These are phyloP conservation scores for Calendula officinalis DNA, from an alignment of 129 eudicot genomes.

Conservation along the genomic window DNA sequence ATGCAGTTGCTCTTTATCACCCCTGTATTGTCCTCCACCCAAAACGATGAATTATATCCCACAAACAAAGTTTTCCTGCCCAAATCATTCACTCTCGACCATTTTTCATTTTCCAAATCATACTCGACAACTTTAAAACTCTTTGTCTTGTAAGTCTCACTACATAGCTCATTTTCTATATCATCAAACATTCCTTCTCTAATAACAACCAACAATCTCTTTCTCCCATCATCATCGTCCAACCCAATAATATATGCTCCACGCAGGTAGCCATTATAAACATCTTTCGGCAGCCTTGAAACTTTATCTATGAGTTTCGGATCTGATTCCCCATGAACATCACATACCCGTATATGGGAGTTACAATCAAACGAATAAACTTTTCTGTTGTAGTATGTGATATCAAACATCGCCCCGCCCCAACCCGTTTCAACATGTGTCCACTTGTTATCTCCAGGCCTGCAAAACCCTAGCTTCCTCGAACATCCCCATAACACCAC, in stretches of 20 bases:
- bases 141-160: neutral
- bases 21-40: neutral
- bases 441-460: neutral
- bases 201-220: neutral
- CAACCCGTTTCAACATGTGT: neutral
- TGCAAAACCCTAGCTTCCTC: neutral
- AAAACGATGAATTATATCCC: neutral
- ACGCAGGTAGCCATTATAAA: neutral
- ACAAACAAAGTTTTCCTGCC: slow-evolving; percentile 3
- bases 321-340: neutral
- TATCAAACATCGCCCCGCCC: neutral
- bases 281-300: neutral
- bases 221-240: neutral
- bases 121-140: neutral
- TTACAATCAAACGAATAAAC: neutral
- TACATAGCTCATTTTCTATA: neutral
- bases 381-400: neutral
- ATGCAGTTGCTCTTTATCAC: slow-evolving; percentile 8
- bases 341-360: neutral
- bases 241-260: neutral
- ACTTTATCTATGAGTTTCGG: neutral
- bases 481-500: neutral
- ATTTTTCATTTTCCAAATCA: neutral
- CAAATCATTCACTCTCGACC: neutral
- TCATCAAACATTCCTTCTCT: neutral